phyloP scores from a whole-genome alignment of 2,329 filamentous ascomycete genomes.

The Fusarium udum region DNA sequence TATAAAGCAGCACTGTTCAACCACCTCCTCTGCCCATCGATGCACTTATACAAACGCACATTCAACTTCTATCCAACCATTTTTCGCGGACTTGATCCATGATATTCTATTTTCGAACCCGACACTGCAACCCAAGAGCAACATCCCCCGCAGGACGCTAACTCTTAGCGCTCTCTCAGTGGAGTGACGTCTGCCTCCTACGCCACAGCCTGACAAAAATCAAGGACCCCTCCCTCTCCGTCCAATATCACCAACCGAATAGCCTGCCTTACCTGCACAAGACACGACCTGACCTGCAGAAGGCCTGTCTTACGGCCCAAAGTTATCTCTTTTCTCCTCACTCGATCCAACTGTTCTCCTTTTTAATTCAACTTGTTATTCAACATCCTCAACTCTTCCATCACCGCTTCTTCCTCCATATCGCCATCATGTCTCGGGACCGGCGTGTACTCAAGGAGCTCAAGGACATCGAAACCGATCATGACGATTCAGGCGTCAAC shows the following conservation, averaged over 20 bases:
- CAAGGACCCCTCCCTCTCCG: constrained; percentile 27
- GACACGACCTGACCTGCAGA: constrained; percentile 16
- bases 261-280: constrained; percentile 11
- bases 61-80: background rate
- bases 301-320: constrained; percentile 3
- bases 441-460: constrained; percentile 80
- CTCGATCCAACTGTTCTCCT: background rate
- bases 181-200: constrained; percentile 31
- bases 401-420: background rate
- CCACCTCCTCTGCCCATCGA: background rate
- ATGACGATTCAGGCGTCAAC: constrained; percentile 76
- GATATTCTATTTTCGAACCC: constrained; percentile 20
- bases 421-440: constrained; percentile 57
- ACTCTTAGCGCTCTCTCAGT: constrained; percentile 25
- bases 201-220: constrained; percentile 21
- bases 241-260: constrained; percentile 1
- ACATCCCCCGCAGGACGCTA: constrained; percentile 31
- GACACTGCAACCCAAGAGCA: background rate
- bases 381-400: background rate
- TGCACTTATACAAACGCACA: background rate
- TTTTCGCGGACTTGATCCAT: background rate
- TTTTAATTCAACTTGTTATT: background rate
- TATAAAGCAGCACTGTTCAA: background rate
- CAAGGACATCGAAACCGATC: constrained; percentile 77
- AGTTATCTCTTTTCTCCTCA: background rate